Evolutionary conservation across 805 yeast species (phyloP).

Genomic region (Hanseniaspora nectarophila): DNA sequence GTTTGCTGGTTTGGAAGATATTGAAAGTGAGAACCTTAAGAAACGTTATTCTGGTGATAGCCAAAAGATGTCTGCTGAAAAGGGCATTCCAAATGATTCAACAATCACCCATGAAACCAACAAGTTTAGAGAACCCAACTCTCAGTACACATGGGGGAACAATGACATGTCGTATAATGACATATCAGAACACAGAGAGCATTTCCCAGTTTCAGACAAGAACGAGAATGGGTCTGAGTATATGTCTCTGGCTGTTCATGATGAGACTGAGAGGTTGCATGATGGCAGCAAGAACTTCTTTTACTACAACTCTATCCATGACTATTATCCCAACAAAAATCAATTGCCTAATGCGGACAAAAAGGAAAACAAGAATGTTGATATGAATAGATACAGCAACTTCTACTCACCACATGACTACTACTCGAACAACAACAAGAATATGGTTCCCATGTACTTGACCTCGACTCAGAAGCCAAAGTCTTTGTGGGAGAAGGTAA

Average conservation of each 20-base stretch:
- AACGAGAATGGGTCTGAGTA: background rate
- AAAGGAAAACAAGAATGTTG: background rate
- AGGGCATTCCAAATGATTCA: slow-evolving; percentile 19
- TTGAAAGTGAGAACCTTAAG: slow-evolving; percentile 15
- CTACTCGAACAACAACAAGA: slow-evolving; percentile 20
- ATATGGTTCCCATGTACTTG: background rate
- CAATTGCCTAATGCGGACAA: background rate
- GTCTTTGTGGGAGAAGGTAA: slow-evolving; percentile 26
- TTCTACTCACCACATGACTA: slow-evolving; percentile 41
- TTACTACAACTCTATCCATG: slow-evolving; percentile 12
- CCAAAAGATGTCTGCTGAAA: background rate
- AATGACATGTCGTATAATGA: slow-evolving; percentile 3
- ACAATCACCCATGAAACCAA: slow-evolving; percentile 21
- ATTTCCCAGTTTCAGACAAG: background rate
- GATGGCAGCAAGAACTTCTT: slow-evolving; percentile 1
- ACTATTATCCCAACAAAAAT: slow-evolving; percentile 3
- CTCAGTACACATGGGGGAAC: slow-evolving; percentile 7
- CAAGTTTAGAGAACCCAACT: slow-evolving; percentile 11
- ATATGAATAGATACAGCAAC: background rate
- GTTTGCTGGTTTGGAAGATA: background rate
- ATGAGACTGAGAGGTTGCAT: background rate
- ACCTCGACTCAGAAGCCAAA: slow-evolving; percentile 20
- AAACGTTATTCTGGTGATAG: slow-evolving; percentile 15
- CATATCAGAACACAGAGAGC: background rate
- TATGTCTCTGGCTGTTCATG: background rate